A percentile compares a stretch with the other conserved stretches of the same genome.
Conservation (phyloP, 1,284 basidiomycete species). For the Fomes fomentarius region DNA sequence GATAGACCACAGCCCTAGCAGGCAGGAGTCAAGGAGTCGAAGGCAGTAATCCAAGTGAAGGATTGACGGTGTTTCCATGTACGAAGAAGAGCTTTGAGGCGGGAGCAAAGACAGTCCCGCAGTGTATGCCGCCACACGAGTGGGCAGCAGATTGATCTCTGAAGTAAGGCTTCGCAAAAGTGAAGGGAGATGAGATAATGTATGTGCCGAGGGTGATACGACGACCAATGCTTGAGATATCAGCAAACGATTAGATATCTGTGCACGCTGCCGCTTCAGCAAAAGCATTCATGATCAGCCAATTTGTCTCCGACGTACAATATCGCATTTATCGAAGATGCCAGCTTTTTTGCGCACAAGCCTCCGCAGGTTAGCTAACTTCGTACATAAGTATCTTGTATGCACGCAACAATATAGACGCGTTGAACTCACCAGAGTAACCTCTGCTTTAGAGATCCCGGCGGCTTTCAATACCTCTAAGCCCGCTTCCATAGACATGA, state of each 20-base stretch:
- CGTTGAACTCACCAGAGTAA: constrained; percentile 39
- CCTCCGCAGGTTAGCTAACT: constrained; percentile 39
- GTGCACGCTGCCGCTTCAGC: no score
- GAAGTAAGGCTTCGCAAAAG: constrained; percentile 37
- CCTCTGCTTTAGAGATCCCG: constrained; percentile 53
- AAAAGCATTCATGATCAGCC: no score
- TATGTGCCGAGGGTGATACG: constrained; percentile 42
- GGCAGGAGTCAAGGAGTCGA: constrained; percentile 60
- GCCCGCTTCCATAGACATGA: constrained; percentile 30
- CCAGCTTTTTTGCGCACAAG: constrained; percentile 51
- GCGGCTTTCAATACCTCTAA: constrained; percentile 46
- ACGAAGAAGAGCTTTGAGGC: constrained; percentile 23
- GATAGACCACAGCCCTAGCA: constrained; percentile 57
- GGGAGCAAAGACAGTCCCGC: constrained; percentile 47
- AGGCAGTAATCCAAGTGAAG: constrained; percentile 59
- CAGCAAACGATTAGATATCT: constrained; percentile 62
- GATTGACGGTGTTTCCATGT: constrained; percentile 40
- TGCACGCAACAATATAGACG: no score
- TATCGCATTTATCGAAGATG: constrained; percentile 41
- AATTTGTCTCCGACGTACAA: constrained; percentile 47
- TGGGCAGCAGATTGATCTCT: constrained; percentile 42
- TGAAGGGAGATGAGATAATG: constrained; percentile 35
- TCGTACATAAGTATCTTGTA: constrained; percentile 31
- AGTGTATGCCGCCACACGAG: constrained; percentile 43
- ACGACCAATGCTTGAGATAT: constrained; percentile 47